Conservation (phyloP, 2,329 filamentous ascomycete genomes). For the Magnaporthiopsis poae region DNA sequence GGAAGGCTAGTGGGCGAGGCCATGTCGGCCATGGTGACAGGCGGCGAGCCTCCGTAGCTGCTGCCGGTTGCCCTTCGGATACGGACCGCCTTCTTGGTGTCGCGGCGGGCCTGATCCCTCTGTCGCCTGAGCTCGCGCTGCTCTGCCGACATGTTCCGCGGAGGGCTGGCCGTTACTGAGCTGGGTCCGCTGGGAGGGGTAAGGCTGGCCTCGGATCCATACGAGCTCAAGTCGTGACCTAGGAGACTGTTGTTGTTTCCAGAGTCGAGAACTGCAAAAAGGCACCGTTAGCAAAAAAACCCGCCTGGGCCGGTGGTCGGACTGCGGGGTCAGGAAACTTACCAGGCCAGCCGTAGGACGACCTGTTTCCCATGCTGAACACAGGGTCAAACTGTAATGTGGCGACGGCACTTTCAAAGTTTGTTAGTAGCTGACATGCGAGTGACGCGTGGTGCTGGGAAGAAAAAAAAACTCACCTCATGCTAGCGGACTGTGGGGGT, state of each 20-base stretch:
- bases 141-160: slow-evolving; percentile 45
- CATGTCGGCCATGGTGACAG: slow-evolving; percentile 32
- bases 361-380: slow-evolving; percentile 42
- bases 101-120: slow-evolving; percentile 47
- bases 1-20: slow-evolving; percentile 32
- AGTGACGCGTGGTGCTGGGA: slow-evolving; percentile 1
- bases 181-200: slow-evolving; percentile 40
- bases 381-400: slow-evolving; percentile 39
- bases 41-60: slow-evolving; percentile 30
- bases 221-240: slow-evolving; percentile 35
- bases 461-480: slow-evolving; percentile 18
- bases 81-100: slow-evolving; percentile 44
- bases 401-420: slow-evolving; percentile 33
- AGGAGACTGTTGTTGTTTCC: slow-evolving; percentile 25
- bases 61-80: slow-evolving; percentile 37
- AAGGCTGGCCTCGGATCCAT: slow-evolving; percentile 42
- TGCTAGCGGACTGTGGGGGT: slow-evolving; percentile 17
- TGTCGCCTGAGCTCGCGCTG: slow-evolving; percentile 54
- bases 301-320: neutral
- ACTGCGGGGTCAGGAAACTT: slow-evolving; percentile 13
- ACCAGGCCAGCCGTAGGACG: slow-evolving; percentile 43
- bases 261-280: slow-evolving; percentile 22
- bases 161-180: slow-evolving; percentile 50
- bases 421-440: slow-evolving; percentile 7
- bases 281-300: slow-evolving; percentile 9